Conservation (phyloP, 1,284 basidiomycete genomes). For the Boletus sp. region DNA sequence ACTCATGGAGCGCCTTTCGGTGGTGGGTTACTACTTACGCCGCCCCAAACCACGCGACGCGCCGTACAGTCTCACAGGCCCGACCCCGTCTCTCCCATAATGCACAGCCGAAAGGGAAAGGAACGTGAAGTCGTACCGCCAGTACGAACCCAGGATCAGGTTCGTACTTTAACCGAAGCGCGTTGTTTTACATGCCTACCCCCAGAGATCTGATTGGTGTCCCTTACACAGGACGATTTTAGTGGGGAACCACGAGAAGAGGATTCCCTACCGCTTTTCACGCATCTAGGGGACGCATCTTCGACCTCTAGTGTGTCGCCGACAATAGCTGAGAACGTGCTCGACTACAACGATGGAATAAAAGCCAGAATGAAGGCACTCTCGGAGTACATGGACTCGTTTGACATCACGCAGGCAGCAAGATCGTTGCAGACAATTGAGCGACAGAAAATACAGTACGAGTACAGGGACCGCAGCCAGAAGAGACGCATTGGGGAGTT, state of each 20-base stretch:
- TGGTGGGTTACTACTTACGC: slow-evolving; percentile 15
- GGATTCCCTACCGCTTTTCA: slow-evolving; percentile 22
- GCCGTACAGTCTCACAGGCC: neutral
- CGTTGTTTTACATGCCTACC: neutral
- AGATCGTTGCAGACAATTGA: slow-evolving; percentile 16
- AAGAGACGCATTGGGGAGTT: slow-evolving; percentile 25
- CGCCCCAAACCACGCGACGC: slow-evolving; percentile 21
- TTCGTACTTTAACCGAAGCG: slow-evolving; percentile 6
- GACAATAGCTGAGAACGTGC: slow-evolving; percentile 27
- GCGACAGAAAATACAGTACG: slow-evolving; percentile 26
- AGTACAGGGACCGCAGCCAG: slow-evolving; percentile 25
- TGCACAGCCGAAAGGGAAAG: slow-evolving; percentile 22
- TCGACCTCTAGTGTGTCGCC: slow-evolving; percentile 20
- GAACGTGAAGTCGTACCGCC: slow-evolving; percentile 15
- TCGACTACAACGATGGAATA: slow-evolving; percentile 25
- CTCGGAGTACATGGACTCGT: slow-evolving; percentile 28
- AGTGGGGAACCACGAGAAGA: slow-evolving; percentile 3
- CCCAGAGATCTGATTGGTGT: slow-evolving; percentile 4
- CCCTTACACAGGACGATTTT: slow-evolving; percentile 4
- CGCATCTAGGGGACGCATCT: slow-evolving; percentile 14
- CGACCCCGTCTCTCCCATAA: neutral
- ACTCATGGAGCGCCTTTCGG: neutral
- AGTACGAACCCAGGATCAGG: slow-evolving; percentile 6
- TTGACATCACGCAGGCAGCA: slow-evolving; percentile 21
- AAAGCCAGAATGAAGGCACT: slow-evolving; percentile 26